These are phyloP conservation scores for Salisapilia sapeloensis DNA, from an alignment of 352 stramenopile genomes.

Conservation along the genomic window DNA sequence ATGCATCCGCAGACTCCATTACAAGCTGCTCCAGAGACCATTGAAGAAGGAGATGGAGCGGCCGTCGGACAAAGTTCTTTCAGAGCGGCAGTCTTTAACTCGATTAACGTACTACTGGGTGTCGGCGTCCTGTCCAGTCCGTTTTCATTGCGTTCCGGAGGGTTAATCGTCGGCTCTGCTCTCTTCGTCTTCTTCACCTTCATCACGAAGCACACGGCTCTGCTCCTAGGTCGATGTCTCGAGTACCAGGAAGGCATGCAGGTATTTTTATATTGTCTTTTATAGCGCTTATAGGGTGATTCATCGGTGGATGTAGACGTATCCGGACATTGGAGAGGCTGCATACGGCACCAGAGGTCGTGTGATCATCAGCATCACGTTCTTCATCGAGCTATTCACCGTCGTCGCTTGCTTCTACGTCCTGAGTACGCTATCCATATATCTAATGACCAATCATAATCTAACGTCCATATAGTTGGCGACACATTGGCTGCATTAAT, in stretches of 20 bases:
- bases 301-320: constrained; percentile 17
- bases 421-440: constrained; percentile 25
- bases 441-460: constrained; percentile 1
- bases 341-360: constrained; percentile 55
- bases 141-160: constrained; percentile 64
- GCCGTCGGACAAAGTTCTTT: constrained; percentile 42
- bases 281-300: not conserved
- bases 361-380: constrained; percentile 58
- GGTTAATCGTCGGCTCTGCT: constrained; percentile 40
- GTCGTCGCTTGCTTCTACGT: constrained; percentile 69
- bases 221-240: constrained; percentile 65
- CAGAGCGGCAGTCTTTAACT: constrained; percentile 63
- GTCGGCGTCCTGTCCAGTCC: constrained; percentile 72
- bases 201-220: constrained; percentile 77
- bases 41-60: constrained; percentile 1
- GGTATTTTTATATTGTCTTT: constrained; percentile 5
- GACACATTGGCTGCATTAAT: constrained; percentile 62
- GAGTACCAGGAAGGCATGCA: constrained; percentile 69
- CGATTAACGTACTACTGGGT: constrained; percentile 75
- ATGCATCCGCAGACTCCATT: constrained; percentile 10
- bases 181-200: constrained; percentile 75
- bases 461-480: constrained; percentile 19
- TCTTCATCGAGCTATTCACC: constrained; percentile 71
- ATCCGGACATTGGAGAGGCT: constrained; percentile 67
- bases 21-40: constrained; percentile 5